These are phyloP conservation scores for Urostyla sp. DNA, from an alignment of 73 alveolate genomes.

Conservation along the genomic window DNA sequence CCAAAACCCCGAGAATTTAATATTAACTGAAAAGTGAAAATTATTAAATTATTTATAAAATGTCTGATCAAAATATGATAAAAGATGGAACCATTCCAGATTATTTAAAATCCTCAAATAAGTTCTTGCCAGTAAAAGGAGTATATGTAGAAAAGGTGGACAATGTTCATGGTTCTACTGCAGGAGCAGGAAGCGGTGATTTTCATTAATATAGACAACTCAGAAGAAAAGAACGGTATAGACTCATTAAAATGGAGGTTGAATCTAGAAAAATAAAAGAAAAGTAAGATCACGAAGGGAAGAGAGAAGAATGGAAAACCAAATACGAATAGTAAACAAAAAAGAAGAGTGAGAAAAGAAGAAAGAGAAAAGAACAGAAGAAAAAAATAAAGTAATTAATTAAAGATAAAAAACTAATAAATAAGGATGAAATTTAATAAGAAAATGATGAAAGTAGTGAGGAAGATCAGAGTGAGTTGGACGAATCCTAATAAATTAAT, in stretches of 20 bases:
- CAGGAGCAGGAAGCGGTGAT: slow-evolving; percentile 88
- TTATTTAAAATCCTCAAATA: slow-evolving; percentile 18
- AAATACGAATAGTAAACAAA: slow-evolving; percentile 27
- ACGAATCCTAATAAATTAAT: no score
- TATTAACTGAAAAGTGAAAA: no score
- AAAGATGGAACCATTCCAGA: slow-evolving; percentile 31
- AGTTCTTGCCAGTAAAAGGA: slow-evolving; percentile 31
- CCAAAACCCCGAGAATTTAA: no score
- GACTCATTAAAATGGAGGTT: slow-evolving; percentile 64
- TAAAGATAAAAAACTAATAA: no score
- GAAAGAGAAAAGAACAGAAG: slow-evolving; percentile 68
- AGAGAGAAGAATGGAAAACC: slow-evolving; percentile 39
- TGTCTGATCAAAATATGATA: no score
- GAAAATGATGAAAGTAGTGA: no score
- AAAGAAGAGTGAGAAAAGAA: slow-evolving; percentile 66
- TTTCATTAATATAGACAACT: slow-evolving; percentile 76
- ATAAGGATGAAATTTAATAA: no score
- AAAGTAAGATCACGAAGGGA: slow-evolving; percentile 35
- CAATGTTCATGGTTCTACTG: slow-evolving; percentile 82
- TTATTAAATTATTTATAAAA: no score
- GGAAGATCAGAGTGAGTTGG: no score
- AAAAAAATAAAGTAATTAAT: slow-evolving; percentile 34
- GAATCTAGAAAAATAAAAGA: slow-evolving; percentile 34
- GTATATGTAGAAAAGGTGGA: slow-evolving; percentile 75
- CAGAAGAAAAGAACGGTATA: slow-evolving; percentile 74